phyloP scores from a whole-genome alignment of 805 yeast genomes.

The Myxozyma sirexii region DNA sequence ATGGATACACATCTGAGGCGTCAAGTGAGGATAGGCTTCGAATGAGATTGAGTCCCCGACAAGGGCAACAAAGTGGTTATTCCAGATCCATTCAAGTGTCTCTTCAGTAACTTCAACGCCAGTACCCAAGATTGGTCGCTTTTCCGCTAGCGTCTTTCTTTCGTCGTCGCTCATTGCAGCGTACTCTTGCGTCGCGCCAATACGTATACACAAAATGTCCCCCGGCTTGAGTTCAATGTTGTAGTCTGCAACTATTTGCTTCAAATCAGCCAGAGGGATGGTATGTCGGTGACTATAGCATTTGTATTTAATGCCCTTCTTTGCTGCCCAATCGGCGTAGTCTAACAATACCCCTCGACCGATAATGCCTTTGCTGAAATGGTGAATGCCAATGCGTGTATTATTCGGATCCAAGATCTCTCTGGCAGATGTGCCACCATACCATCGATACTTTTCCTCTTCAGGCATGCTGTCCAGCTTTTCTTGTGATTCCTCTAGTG shows the following conservation, averaged over 20 bases:
- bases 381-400: slow-evolving; percentile 32
- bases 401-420: slow-evolving; percentile 11
- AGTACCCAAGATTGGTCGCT: slow-evolving; percentile 4
- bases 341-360: slow-evolving; percentile 39
- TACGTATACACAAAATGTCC: slow-evolving; percentile 37
- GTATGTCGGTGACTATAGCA: slow-evolving; percentile 29
- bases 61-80: slow-evolving; percentile 38
- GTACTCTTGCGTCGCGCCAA: slow-evolving; percentile 40
- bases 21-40: slow-evolving; percentile 34
- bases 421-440: slow-evolving; percentile 9
- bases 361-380: slow-evolving; percentile 33
- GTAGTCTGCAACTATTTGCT: slow-evolving; percentile 29
- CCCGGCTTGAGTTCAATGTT: slow-evolving; percentile 34
- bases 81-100: slow-evolving; percentile 37
- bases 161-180: slow-evolving; percentile 16
- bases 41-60: slow-evolving; percentile 38
- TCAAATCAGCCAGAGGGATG: slow-evolving; percentile 31
- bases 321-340: slow-evolving; percentile 38
- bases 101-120: slow-evolving; percentile 38
- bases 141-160: slow-evolving; percentile 25
- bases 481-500: slow-evolving; percentile 14
- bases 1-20: slow-evolving; percentile 35
- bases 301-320: slow-evolving; percentile 30
- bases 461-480: neutral
- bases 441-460: slow-evolving; percentile 19